Conservation (phyloP, 2,329 filamentous ascomycete genomes). For the Graphilbum fragrans region DNA sequence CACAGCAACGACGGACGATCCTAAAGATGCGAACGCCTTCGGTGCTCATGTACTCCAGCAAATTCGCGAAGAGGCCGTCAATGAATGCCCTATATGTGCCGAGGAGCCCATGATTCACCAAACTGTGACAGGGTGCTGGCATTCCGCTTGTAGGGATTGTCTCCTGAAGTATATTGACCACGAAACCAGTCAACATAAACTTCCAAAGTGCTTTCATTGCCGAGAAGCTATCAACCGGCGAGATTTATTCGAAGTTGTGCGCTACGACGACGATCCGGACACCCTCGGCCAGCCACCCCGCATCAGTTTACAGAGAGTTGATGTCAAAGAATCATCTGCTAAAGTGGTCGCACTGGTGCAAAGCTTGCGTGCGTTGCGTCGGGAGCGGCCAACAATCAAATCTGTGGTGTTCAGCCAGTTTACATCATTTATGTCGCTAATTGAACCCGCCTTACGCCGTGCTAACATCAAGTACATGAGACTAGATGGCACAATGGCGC, state of each 20-base stretch:
- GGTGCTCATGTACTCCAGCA: constrained; percentile 80
- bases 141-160: constrained; percentile 91
- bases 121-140: constrained; percentile 92
- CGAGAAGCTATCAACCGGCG: constrained; percentile 68
- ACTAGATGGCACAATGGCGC: constrained; percentile 81
- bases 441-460: constrained; percentile 64
- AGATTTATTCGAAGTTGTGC: constrained; percentile 86
- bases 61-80: constrained; percentile 78
- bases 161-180: constrained; percentile 84
- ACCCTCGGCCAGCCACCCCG: constrained; percentile 29
- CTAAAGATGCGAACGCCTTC: constrained; percentile 56
- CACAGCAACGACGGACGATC: constrained; percentile 52
- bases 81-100: constrained; percentile 87
- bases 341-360: constrained; percentile 74
- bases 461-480: constrained; percentile 71
- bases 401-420: constrained; percentile 96
- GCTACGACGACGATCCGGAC: constrained; percentile 51
- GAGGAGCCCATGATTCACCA: constrained; percentile 95
- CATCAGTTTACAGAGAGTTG: constrained; percentile 49
- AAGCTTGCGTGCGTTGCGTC: constrained; percentile 59
- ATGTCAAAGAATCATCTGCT: constrained; percentile 61
- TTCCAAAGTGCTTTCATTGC: constrained; percentile 83
- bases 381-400: constrained; percentile 58
- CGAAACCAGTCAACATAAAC: constrained; percentile 61
- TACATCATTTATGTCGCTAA: constrained; percentile 87